These are phyloP conservation scores for Amborella trichopoda DNA, from an alignment of 164 flowering plant genomes.

Conservation along the genomic window DNA sequence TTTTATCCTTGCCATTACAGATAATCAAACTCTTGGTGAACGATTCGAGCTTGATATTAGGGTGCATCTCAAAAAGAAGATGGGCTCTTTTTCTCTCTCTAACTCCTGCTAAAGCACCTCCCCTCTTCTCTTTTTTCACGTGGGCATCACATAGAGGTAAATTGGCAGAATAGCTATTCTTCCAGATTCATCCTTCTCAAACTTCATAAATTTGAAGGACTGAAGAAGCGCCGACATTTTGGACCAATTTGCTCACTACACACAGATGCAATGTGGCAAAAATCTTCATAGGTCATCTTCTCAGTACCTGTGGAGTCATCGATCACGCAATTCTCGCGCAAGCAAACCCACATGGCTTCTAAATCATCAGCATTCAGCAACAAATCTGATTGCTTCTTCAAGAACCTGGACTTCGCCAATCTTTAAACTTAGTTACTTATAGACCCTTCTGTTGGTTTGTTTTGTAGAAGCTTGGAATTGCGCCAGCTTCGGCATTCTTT, in stretches of 20 bases:
- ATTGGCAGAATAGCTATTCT: slow-evolving; percentile 93
- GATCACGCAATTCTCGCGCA: no score
- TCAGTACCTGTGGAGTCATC: no score
- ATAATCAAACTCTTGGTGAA: no score
- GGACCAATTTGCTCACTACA: slow-evolving; percentile 97
- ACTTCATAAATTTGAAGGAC: slow-evolving; percentile 99
- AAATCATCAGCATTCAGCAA: no score
- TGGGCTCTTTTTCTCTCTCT: no score
- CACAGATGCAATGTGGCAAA: slow-evolving; percentile 96
- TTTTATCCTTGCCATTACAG: no score
- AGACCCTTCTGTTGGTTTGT: slow-evolving; percentile 99
- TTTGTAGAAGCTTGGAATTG: slow-evolving; percentile 85
- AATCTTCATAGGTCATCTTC: slow-evolving; percentile 99
- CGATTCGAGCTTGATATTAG: no score
- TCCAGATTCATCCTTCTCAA: slow-evolving; percentile 95
- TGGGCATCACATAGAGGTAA: slow-evolving; percentile 96
- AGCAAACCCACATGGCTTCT: no score
- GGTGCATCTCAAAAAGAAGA: no score
- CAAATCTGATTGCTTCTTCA: no score
- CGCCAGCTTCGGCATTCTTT: slow-evolving; percentile 77
- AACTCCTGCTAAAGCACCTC: no score
- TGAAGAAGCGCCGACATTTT: slow-evolving; percentile 91
- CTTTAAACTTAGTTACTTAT: slow-evolving; percentile 86
- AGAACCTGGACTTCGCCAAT: slow-evolving; percentile 77
- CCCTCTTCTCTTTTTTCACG: no score